phyloP scores from a whole-genome alignment of 2,329 filamentous ascomycete species.

The Lecanicillium sp. region DNA sequence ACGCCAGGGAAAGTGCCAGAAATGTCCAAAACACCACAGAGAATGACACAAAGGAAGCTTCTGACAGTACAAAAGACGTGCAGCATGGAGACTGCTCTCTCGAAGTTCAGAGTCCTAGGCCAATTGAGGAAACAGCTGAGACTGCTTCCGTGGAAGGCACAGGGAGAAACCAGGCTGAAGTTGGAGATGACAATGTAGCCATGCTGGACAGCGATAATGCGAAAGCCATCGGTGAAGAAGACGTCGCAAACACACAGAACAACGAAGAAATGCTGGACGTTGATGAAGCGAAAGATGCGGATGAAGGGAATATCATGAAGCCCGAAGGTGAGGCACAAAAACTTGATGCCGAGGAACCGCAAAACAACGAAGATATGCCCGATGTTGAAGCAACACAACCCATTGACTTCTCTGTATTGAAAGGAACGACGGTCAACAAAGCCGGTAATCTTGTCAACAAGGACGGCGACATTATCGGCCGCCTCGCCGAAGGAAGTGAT shows the following conservation, averaged over 20 bases:
- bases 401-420: slow-evolving; percentile 40
- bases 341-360: slow-evolving; percentile 9
- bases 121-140: slow-evolving; percentile 26
- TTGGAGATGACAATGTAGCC: slow-evolving; percentile 23
- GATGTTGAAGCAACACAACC: slow-evolving; percentile 15
- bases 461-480: slow-evolving; percentile 47
- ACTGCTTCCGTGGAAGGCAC: slow-evolving; percentile 25
- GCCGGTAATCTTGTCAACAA: slow-evolving; percentile 47
- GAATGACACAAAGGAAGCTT: slow-evolving; percentile 17
- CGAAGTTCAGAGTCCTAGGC: slow-evolving; percentile 16
- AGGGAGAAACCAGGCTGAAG: slow-evolving; percentile 21
- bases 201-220: slow-evolving; percentile 12
- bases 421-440: slow-evolving; percentile 50
- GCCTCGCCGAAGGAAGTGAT: slow-evolving; percentile 51
- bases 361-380: slow-evolving; percentile 9
- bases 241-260: slow-evolving; percentile 9
- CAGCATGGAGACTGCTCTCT: too few species aligned
- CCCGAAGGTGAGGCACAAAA: slow-evolving; percentile 10
- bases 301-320: slow-evolving; percentile 6
- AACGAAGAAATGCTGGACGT: not conserved
- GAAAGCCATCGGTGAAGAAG: slow-evolving; percentile 1
- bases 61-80: too few species aligned
- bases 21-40: not conserved
- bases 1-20: not conserved
- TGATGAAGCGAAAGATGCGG: slow-evolving; percentile 6